These are phyloP conservation scores for Rutstroemia sp. DNA, from an alignment of 2,329 filamentous ascomycete species.

Conservation along the genomic window DNA sequence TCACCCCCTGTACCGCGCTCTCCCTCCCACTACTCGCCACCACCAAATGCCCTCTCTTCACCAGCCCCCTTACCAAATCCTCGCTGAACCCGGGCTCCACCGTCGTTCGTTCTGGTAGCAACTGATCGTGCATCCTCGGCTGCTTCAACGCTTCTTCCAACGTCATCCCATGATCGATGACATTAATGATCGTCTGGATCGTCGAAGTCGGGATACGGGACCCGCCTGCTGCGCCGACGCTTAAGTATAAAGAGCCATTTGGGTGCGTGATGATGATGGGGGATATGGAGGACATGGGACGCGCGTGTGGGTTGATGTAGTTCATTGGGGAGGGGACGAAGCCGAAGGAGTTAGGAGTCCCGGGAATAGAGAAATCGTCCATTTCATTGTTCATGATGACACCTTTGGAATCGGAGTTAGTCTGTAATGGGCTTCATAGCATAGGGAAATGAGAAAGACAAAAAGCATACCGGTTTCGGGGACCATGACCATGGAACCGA, in stretches of 20 bases:
- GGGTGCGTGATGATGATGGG: slow-evolving; percentile 52
- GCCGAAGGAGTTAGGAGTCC: slow-evolving; percentile 70
- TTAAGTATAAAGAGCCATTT: slow-evolving; percentile 51
- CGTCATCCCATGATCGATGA: slow-evolving; percentile 57
- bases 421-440: background rate
- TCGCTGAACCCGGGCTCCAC: slow-evolving; percentile 68
- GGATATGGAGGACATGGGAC: slow-evolving; percentile 75
- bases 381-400: slow-evolving; percentile 44
- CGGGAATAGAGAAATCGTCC: slow-evolving; percentile 83
- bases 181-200: slow-evolving; percentile 64
- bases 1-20: slow-evolving; percentile 66
- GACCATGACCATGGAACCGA: slow-evolving; percentile 72
- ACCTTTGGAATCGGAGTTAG: slow-evolving; percentile 11
- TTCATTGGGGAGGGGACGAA: slow-evolving; percentile 75
- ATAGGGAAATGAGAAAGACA: background rate
- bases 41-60: slow-evolving; percentile 60
- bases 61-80: slow-evolving; percentile 54
- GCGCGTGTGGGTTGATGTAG: slow-evolving; percentile 73
- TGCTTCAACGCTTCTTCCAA: slow-evolving; percentile 53
- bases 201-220: slow-evolving; percentile 77
- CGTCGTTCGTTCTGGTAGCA: slow-evolving; percentile 60
- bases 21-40: slow-evolving; percentile 55
- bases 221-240: slow-evolving; percentile 72
- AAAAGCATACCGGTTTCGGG: slow-evolving; percentile 63
- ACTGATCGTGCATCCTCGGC: slow-evolving; percentile 74